Evolutionary conservation across 352 stramenopile genomes (phyloP).

Genomic region (Halophytophthora polymorphica): DNA sequence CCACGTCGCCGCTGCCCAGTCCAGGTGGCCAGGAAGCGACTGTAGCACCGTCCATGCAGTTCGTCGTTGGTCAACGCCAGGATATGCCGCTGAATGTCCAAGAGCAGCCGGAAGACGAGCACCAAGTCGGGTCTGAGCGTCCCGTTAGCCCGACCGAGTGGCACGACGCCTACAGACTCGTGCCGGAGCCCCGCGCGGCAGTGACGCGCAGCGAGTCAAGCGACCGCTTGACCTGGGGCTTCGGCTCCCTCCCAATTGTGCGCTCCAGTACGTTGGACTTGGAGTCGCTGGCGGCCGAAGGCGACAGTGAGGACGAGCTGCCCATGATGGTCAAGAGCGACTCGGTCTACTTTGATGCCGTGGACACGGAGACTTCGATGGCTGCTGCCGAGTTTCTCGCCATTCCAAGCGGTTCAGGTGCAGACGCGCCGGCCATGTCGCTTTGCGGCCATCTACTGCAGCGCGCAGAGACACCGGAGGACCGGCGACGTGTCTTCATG

Average conservation of each 20-base stretch:
- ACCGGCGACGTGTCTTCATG: conserved; percentile 53
- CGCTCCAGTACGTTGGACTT: conserved; percentile 14
- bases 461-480: conserved; percentile 34
- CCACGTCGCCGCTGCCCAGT: conserved; percentile 56
- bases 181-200: neutral
- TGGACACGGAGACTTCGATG: conserved; percentile 34
- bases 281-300: conserved; percentile 8
- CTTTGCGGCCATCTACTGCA: conserved; percentile 66
- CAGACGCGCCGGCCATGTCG: conserved; percentile 54
- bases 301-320: conserved; percentile 20
- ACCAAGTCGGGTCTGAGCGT: conserved; percentile 4
- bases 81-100: too few relatives aligned
- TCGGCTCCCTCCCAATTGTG: conserved; percentile 46
- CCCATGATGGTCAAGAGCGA: conserved; percentile 61
- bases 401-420: neutral
- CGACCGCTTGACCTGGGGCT: conserved; percentile 57
- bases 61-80: conserved; percentile 5
- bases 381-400: neutral
- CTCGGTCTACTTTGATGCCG: conserved; percentile 77
- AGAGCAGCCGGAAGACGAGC: conserved; percentile 25
- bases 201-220: conserved; percentile 9
- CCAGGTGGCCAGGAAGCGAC: conserved; percentile 20
- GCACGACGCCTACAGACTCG: conserved; percentile 12
- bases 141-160: neutral
- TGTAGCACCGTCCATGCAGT: conserved; percentile 8